Base-by-base conservation (phyloP, 2,329 filamentous ascomycete species). In the Apiospora hydei region DNA sequence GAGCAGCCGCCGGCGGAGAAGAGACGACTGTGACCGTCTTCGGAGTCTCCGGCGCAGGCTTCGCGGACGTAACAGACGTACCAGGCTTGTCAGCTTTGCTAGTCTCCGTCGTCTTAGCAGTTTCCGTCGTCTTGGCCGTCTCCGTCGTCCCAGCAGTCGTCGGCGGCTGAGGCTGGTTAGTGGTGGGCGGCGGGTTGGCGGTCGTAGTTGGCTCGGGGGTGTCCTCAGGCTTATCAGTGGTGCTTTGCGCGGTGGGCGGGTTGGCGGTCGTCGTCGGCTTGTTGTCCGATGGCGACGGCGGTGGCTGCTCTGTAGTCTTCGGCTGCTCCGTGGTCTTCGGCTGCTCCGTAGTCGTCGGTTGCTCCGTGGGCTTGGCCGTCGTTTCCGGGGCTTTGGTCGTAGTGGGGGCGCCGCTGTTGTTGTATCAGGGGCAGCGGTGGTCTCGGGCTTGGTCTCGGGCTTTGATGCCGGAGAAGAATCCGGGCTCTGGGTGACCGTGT, bases 41-140 rank as follows among this genome's bases (percentile, higher is more conserved):
- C 38, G 47, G 53, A 34, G 34, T 6, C 34, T 38, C 34, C 34
- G 68, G n/a, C 21, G 72, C 64, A 71, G 74, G 68, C 71, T 67
- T 76, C 41, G 76, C 72, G 44, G 77, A 83, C 79, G 76, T 79
- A 81, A 77, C 80, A 77, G 77, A 83, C 79, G 76, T 79, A 81
- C 77, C 80, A 77, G 77, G 72, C 49, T 74, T 72, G 16, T 70
- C 68, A 64, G 72, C 61, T n/a, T 71, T 69, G 49, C 75, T 71
- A 51, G 77, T 73, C 34, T 77, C 69, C 44, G 77, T 73, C 38
- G 80, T 77, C 26, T 77, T 72, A 8, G 77, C 74, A 57, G 77
- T 73, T 30, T 77, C 69, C 47, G 77, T 73, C 41, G 80, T 77
- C 24, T 77, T 73, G 7, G 75, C 69, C 44, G 76, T 73, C 30